Evolutionary conservation across 768 basidiomycete species (phyloP).

Genomic region (Multifurca ochricompacta): DNA sequence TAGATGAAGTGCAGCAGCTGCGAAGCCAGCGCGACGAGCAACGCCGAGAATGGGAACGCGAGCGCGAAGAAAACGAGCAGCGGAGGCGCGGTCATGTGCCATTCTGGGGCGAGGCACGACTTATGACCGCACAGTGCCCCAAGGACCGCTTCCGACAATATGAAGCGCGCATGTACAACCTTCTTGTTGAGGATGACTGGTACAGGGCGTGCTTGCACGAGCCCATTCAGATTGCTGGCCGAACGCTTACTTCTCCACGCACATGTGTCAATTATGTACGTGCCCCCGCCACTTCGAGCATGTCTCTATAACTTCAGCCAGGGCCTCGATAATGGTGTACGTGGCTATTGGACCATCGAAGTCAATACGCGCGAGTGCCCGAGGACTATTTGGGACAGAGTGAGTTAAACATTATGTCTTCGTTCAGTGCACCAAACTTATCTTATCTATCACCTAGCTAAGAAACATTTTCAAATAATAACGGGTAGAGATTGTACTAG

Average conservation of each 20-base stretch:
- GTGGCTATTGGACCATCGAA: constrained; percentile 6
- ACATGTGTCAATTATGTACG: constrained; percentile 5
- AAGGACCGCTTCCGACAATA: constrained; percentile 8
- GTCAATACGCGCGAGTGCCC: constrained; percentile 14
- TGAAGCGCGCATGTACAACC: constrained; percentile 20
- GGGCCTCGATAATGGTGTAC: constrained; percentile 15
- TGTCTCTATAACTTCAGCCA: not conserved
- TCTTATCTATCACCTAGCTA: not conserved
- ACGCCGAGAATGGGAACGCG: constrained; percentile 12
- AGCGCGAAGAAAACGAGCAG: constrained; percentile 17
- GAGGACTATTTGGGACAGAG: constrained; percentile 16
- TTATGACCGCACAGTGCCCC: constrained; percentile 6
- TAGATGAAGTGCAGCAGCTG: constrained; percentile 8
- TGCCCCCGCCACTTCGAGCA: not conserved
- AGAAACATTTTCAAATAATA: constrained; percentile 3
- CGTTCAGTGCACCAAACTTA: not conserved
- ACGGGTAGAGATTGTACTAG: not conserved
- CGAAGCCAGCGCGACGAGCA: constrained; percentile 7
- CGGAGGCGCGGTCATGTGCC: constrained; percentile 12
- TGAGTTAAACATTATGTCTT: not conserved
- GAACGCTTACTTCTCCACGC: not conserved
- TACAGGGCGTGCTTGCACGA: constrained; percentile 20
- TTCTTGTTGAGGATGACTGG: constrained; percentile 24
- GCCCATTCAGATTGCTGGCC: not conserved
- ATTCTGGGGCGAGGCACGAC: constrained; percentile 14